phyloP scores from a whole-genome alignment of 805 yeast genomes.

The Saturnispora sekii region DNA sequence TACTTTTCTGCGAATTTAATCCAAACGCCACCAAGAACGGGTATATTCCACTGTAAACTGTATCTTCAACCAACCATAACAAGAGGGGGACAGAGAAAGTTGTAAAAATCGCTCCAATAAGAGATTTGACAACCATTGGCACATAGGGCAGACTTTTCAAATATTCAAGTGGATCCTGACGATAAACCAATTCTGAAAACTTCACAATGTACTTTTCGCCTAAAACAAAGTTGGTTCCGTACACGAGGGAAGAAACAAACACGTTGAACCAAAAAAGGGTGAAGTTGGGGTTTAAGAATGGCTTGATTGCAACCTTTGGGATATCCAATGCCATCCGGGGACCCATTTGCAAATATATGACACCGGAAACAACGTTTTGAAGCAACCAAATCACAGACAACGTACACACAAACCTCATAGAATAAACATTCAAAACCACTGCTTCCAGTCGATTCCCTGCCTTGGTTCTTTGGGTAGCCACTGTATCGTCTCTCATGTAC shows the following conservation, averaged over 20 bases:
- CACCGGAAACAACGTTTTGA: conserved; percentile 11
- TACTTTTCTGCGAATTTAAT: conserved; percentile 34
- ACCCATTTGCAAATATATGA: conserved; percentile 11
- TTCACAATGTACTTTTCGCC: conserved; percentile 47
- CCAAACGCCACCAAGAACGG: conserved; percentile 26
- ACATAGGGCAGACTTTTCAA: conserved; percentile 11
- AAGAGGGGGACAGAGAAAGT: conserved; percentile 24
- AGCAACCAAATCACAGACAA: conserved; percentile 14
- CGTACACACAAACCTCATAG: conserved; percentile 18
- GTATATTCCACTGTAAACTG: conserved; percentile 28
- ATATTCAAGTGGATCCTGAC: conserved; percentile 31
- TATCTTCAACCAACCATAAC: conserved; percentile 30
- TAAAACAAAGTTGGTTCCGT: conserved; percentile 40
- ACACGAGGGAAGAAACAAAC: conserved; percentile 32
- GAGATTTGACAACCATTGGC: conserved; percentile 21
- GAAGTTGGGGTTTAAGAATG: conserved; percentile 34
- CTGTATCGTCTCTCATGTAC: conserved; percentile 22
- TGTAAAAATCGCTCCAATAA: conserved; percentile 30
- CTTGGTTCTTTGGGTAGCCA: conserved; percentile 19
- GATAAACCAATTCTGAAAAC: conserved; percentile 34
- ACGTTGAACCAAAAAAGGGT: conserved; percentile 43
- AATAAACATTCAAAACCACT: conserved; percentile 18
- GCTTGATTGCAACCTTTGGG: conserved; percentile 31
- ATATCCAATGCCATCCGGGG: conserved; percentile 24
- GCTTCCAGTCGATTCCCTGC: conserved; percentile 21